phyloP scores from a whole-genome alignment of 768 basidiomycete genomes.

The Pilatotrama ljubarskyi region DNA sequence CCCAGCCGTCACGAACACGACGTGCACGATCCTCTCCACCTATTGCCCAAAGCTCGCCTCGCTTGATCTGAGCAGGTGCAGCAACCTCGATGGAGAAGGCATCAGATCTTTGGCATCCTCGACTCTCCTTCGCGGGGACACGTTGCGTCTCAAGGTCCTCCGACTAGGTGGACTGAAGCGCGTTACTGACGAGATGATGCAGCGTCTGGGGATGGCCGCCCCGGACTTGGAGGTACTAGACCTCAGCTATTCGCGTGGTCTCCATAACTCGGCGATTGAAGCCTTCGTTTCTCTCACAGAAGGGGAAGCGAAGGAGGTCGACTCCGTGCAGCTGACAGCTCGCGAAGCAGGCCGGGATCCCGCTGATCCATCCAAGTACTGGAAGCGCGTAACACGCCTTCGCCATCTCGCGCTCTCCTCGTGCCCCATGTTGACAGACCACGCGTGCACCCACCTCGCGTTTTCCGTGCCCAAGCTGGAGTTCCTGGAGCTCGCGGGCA shows the following conservation, averaged over 20 bases:
- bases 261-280: constrained; percentile 76
- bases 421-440: constrained; percentile 72
- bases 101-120: constrained; percentile 49
- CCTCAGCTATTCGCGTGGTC: constrained; percentile 66
- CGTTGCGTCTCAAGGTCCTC: constrained; percentile 60
- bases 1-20: constrained; percentile 66
- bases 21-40: constrained; percentile 64
- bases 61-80: constrained; percentile 74
- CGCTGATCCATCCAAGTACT: constrained; percentile 48
- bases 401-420: constrained; percentile 73
- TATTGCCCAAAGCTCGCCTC: constrained; percentile 55
- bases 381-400: constrained; percentile 64
- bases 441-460: constrained; percentile 71
- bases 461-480: constrained; percentile 70
- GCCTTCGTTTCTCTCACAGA: constrained; percentile 63
- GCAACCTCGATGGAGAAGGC: constrained; percentile 65
- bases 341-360: constrained; percentile 66
- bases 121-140: constrained; percentile 46
- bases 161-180: constrained; percentile 67
- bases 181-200: constrained; percentile 60
- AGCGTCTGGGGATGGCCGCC: constrained; percentile 63
- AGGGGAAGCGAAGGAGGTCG: constrained; percentile 36
- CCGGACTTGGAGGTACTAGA: constrained; percentile 80
- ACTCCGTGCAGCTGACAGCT: constrained; percentile 54
- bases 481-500: constrained; percentile 75